Base-by-base conservation (phyloP, 2,329 filamentous ascomycete genomes). In the Clarireedia sp. region DNA sequence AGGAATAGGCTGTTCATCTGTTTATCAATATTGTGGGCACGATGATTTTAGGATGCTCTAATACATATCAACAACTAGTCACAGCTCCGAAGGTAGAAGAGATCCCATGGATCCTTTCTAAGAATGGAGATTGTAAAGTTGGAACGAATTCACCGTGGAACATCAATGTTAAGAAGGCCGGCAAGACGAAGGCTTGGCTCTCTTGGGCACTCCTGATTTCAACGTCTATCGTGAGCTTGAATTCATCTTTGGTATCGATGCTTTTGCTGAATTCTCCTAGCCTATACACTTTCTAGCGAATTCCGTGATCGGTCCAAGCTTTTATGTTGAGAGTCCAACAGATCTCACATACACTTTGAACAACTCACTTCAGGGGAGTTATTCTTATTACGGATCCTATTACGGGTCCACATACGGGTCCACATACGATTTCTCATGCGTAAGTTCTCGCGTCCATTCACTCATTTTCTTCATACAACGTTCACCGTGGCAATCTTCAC, bases 271-370 rank as follows among this genome's bases (percentile, higher is more conserved):
- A 12, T 12, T 19, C 33, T 7, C 19, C 6, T 49, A 62, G 59
- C 61, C 61, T 3, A 36, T 63, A 14, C 59, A 63, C 50, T 63
- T 63, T 48, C 60, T 63, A 33, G 58, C 61, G n/a, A 61, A 63
- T 23, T 63, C 59, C 10, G 38, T 63, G 3, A 57, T 61, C 17
- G 61, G 61, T 14, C 57, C 61, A 2, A 61, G 58, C 1, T 63
- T 61, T 38, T 62, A 61, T 33, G 50, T 60, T 8, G 48, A 51
- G 29, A 63, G 61, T 59, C 59, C 61, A 3, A 49, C 45, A 2
- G 12, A 56, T 24, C n/a, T 56, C 2, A 33, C 14, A 17, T 17
- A 17, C n/a, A 36, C 17, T 17, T 3, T 8, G 5, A 29, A 16
- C 21, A 12, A 16, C 10, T 3, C 5, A 23, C 2, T 9, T 16